A percentile compares a stretch with the other conserved stretches of the same genome.
These are phyloP conservation scores for Jamesozyma gamospora DNA, from an alignment of 805 yeast species.

Conservation along the genomic window DNA sequence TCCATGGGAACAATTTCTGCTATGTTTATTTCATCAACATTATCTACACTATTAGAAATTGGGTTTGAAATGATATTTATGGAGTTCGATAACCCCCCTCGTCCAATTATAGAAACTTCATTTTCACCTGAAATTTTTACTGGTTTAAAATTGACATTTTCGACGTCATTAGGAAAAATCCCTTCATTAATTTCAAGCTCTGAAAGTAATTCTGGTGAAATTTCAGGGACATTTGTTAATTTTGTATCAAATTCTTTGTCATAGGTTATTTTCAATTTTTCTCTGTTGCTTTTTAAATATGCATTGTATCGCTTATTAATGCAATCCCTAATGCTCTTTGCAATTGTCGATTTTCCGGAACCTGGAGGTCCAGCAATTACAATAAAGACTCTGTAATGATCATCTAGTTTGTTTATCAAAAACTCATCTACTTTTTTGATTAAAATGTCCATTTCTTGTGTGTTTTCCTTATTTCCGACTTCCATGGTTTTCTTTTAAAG, in stretches of 20 bases:
- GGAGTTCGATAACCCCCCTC: constrained; percentile 26
- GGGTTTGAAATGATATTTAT: constrained; percentile 8
- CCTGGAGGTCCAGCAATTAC: constrained; percentile 75
- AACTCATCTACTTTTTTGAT: constrained; percentile 27
- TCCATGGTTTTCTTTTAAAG: no score
- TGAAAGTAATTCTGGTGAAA: constrained; percentile 6
- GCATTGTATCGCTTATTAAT: constrained; percentile 29
- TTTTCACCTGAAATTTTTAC: constrained; percentile 6
- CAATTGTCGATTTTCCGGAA: constrained; percentile 69
- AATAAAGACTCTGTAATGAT: constrained; percentile 40
- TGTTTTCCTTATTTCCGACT: no score
- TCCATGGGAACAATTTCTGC: constrained; percentile 59
- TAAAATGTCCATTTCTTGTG: constrained; percentile 5
- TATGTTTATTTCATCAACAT: constrained; percentile 4
- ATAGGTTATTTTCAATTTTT: background rate
- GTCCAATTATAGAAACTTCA: constrained; percentile 18
- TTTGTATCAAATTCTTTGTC: background rate
- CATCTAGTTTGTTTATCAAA: constrained; percentile 15
- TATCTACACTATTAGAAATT: background rate
- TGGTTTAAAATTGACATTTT: constrained; percentile 16
- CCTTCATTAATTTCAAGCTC: constrained; percentile 11
- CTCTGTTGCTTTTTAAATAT: constrained; percentile 4
- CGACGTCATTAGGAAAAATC: constrained; percentile 14
- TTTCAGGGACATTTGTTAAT: constrained; percentile 5
- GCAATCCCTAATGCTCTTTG: constrained; percentile 35